Percentiles rank a stretch among this genome's conserved stretches.
phyloP scores from a whole-genome alignment of 768 basidiomycete genomes.

The Xanthoconium purpureum region DNA sequence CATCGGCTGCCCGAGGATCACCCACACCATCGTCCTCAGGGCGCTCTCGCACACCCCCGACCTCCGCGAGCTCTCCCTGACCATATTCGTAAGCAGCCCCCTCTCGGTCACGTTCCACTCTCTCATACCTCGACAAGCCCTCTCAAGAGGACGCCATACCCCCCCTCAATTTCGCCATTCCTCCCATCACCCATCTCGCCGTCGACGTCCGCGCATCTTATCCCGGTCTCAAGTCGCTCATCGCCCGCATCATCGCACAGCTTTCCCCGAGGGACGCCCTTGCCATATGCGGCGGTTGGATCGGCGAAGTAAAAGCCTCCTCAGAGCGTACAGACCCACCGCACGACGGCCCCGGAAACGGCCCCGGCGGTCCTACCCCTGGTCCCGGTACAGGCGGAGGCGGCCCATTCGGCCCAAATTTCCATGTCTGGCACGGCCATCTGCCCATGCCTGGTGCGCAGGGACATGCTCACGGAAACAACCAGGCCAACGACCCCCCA shows the following conservation, averaged over 20 bases:
- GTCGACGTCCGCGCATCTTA: constrained; percentile 45
- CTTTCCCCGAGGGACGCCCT: constrained; percentile 31
- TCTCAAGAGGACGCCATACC: constrained; percentile 9
- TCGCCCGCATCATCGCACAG: constrained; percentile 22
- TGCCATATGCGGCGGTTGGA: constrained; percentile 29
- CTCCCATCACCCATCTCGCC: constrained; percentile 48
- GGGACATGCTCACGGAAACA: not conserved
- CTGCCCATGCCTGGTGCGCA: constrained; percentile 6
- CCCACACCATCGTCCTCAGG: constrained; percentile 49
- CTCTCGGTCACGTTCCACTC: not conserved
- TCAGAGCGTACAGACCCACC: constrained; percentile 10
- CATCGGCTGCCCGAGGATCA: constrained; percentile 54
- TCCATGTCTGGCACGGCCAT: constrained; percentile 3
- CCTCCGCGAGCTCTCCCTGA: constrained; percentile 60
- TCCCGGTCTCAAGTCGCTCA: constrained; percentile 16
- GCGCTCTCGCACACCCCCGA: constrained; percentile 45
- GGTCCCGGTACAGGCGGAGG: not conserved
- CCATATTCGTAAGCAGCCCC: constrained; percentile 47
- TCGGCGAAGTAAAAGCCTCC: constrained; percentile 33
- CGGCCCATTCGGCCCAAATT: constrained; percentile 1
- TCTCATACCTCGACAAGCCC: constrained; percentile 9
- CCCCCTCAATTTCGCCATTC: constrained; percentile 27
- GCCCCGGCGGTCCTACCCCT: not conserved
- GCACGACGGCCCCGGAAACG: constrained; percentile 1
- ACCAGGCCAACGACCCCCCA: constrained; percentile 10